A percentile compares a stretch with the other conserved stretches of the same genome.
phyloP scores from a whole-genome alignment of 345 rosid species.

The Melastoma malabathricum region DNA sequence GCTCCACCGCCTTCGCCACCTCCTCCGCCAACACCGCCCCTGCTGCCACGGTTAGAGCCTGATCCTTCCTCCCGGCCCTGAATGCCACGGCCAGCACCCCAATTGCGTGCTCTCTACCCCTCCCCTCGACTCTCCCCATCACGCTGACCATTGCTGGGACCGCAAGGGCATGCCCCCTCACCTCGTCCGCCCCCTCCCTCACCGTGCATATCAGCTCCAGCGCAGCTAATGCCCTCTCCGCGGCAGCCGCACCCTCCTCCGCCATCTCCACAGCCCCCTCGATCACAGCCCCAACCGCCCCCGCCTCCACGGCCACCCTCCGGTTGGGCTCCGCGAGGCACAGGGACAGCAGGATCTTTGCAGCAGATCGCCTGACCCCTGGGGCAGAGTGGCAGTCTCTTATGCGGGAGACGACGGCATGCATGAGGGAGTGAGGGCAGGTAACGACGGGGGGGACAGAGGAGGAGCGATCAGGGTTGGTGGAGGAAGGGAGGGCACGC shows the following conservation, averaged over 20 bases:
- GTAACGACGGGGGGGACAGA: conserved; percentile 19
- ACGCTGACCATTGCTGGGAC: conserved; percentile 88
- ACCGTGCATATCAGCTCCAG: conserved; percentile 76
- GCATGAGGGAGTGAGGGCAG: conserved; percentile 63
- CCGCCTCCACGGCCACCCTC: too few species aligned
- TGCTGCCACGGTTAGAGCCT: too few species aligned
- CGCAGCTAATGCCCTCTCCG: conserved; percentile 71
- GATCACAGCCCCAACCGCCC: too few species aligned
- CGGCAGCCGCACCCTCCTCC: too few species aligned
- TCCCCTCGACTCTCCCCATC: conserved; percentile 70
- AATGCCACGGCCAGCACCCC: conserved; percentile 57
- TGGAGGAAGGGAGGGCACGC: conserved; percentile 19
- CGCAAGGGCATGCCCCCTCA: conserved; percentile 62
- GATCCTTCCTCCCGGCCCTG: conserved; percentile 5
- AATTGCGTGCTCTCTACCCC: conserved; percentile 6
- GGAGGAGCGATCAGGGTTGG: conserved; percentile 61
- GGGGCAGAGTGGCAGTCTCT: conserved; percentile 11
- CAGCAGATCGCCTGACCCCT: conserved; percentile 46
- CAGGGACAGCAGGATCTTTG: conserved; percentile 61
- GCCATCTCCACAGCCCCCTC: too few species aligned
- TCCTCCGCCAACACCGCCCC: too few species aligned
- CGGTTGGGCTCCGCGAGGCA: conserved; percentile 26
- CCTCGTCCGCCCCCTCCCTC: conserved; percentile 61
- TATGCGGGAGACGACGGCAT: conserved; percentile 39
- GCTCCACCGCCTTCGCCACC: too few species aligned